Evolutionary conservation across 2,329 filamentous ascomycete species (phyloP).

Genomic region (Alternaria arbusti): DNA sequence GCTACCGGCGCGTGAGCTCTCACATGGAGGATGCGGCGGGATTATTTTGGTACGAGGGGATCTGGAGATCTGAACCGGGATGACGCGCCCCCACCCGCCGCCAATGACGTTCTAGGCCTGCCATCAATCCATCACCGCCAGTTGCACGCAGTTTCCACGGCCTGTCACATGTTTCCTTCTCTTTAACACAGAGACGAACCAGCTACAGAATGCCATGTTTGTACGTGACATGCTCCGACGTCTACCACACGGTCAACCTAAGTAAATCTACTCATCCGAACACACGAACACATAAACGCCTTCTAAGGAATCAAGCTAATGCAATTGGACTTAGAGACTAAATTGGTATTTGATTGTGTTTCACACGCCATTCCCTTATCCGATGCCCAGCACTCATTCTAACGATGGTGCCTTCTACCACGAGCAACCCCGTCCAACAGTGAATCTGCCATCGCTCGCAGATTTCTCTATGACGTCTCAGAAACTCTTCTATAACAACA

Average conservation of each 20-base stretch:
- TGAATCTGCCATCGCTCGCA: background rate
- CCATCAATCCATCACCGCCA: background rate
- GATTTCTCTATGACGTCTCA: background rate
- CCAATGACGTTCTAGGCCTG: slow-evolving; percentile 4
- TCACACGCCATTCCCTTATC: background rate
- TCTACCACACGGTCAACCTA: background rate
- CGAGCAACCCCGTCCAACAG: background rate
- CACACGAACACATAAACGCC: background rate
- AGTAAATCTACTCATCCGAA: background rate
- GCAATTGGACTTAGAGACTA: background rate
- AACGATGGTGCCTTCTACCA: background rate
- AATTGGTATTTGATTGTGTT: background rate
- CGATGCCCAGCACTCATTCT: background rate
- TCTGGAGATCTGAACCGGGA: slow-evolving; percentile 14
- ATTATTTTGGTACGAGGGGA: slow-evolving; percentile 7
- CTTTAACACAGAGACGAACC: background rate
- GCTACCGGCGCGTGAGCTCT: slow-evolving; percentile 31
- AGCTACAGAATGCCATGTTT: background rate
- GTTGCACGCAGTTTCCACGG: background rate
- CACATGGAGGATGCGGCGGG: slow-evolving; percentile 5
- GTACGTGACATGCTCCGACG: background rate
- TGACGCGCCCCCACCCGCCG: slow-evolving; percentile 9
- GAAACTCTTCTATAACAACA: background rate
- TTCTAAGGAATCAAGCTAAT: background rate
- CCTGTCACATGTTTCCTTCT: background rate